Evolutionary conservation across 2,329 filamentous ascomycete species (phyloP), one percentile per base, ranked within the genome.

Genomic region (Neofusicoccum cordaticola): DNA sequence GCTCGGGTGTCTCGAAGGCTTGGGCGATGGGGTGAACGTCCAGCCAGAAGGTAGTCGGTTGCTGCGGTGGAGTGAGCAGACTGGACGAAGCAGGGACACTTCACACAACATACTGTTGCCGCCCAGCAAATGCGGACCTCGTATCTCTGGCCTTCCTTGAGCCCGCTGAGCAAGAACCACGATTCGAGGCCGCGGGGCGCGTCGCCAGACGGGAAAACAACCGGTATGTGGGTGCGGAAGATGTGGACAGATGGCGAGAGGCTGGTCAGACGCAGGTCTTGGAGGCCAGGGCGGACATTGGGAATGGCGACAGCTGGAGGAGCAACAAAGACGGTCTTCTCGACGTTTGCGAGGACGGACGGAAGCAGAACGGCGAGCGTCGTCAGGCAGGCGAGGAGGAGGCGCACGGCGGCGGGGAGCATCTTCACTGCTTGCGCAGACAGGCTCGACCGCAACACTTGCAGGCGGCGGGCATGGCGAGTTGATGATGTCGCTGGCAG

Each of bases 91-190:
- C 50, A 57, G 5, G 51, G n/a, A 19, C 9, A 12, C 19, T 13
- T 13, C 27, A 8, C 19, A 31, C 3, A 37, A 84, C 90, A 78
- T 84, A 97, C 94, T 66, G 90, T 95, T 45, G 95, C 95, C 66
- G 92, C 84, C 93, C 94, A 99, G 80, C 94, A 98, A 66, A 97
- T 84, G 63, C 95, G 88, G 56, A 96, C 85, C 81, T 99, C 95
- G 82, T 98, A 97, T 69, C 93, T 86, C 72, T 90, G 89, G 11
- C 87, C 86, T 41, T 86, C 84, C n/a, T 79, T 82, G 63, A 99
- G 82, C 39, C 83, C 80, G 64, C 90, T 85, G 5, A 99, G 85
- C 7, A 94, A 79, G 69, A 93, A 85, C 95, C 95, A 98, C 34
- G 90, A 89, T 60, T 88, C 82, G 11, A 82, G 78, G 7, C 91